Evolutionary conservation across 495 filamentous ascomycete species (phyloP).

Genomic region (Annulohypoxylon moriforme): DNA sequence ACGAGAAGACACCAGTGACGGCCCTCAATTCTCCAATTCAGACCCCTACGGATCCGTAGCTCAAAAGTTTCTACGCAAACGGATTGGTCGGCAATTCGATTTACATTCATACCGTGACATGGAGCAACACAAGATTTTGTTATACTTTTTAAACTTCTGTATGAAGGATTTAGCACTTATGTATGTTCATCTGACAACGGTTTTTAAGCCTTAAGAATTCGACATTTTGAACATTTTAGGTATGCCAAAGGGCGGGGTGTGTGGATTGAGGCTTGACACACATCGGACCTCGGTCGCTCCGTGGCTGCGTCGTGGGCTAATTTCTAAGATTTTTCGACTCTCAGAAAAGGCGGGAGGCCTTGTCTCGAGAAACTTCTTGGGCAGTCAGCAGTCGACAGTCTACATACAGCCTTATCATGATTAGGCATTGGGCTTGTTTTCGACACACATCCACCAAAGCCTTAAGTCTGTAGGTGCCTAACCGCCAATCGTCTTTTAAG

Average conservation of each 20-base stretch:
- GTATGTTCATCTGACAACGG: neutral
- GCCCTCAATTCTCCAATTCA: neutral
- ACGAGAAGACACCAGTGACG: neutral
- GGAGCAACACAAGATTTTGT: neutral
- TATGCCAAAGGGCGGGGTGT: neutral
- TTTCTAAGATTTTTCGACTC: neutral
- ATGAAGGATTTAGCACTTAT: neutral
- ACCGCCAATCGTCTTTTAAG: neutral
- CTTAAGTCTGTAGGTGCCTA: neutral
- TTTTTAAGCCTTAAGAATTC: neutral
- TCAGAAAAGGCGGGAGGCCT: neutral
- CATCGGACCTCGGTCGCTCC: conserved; percentile 7
- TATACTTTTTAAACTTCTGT: neutral
- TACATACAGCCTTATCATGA: neutral
- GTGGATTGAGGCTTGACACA: neutral
- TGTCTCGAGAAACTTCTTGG: neutral
- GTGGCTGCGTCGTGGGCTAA: neutral
- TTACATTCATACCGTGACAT: neutral
- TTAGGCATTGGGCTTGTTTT: conserved; percentile 1
- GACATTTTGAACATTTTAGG: neutral
- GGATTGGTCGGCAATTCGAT: neutral
- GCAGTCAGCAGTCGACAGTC: too few species aligned
- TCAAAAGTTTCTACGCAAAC: neutral
- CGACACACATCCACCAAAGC: neutral
- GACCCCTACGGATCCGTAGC: neutral